Conservation (phyloP, 2,329 filamentous ascomycete species). For the Endoconidiophora polonica region DNA sequence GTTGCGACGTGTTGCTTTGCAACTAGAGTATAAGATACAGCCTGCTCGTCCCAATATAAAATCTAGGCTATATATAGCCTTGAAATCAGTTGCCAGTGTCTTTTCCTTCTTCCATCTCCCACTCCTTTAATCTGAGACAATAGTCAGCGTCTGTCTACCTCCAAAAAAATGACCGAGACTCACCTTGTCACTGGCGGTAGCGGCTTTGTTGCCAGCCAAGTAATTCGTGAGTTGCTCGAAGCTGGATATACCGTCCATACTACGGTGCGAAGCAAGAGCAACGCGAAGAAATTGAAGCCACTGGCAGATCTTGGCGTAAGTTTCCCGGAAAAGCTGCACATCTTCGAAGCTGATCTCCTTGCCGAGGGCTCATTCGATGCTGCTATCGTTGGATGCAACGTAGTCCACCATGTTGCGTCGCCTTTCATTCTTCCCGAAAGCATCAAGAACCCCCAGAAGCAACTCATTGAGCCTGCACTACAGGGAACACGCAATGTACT, state of each 20-base stretch:
- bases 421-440: constrained; percentile 17
- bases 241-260: constrained; percentile 14
- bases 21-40: too few species aligned
- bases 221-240: constrained; percentile 15
- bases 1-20: too few species aligned
- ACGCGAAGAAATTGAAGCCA: constrained; percentile 13
- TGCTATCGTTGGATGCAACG: constrained; percentile 18
- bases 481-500: constrained; percentile 15
- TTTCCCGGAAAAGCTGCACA: constrained; percentile 14
- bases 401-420: constrained; percentile 22
- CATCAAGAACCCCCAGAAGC: constrained; percentile 10
- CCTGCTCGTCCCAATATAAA: too few species aligned
- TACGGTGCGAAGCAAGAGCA: constrained; percentile 12
- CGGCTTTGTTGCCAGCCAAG: constrained; percentile 16
- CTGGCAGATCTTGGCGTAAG: constrained; percentile 14
- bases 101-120: neutral
- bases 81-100: neutral
- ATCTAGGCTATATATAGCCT: too few species aligned
- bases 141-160: neutral
- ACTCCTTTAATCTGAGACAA: too few species aligned
- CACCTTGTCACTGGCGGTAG: constrained; percentile 17
- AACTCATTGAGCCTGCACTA: constrained; percentile 14
- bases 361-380: constrained; percentile 17
- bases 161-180: constrained; percentile 2
- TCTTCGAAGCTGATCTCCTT: constrained; percentile 20